Evolutionary conservation across 257 asterid species (phyloP), one percentile per base, ranked within the genome.

Genomic region (Coffea canephora): DNA sequence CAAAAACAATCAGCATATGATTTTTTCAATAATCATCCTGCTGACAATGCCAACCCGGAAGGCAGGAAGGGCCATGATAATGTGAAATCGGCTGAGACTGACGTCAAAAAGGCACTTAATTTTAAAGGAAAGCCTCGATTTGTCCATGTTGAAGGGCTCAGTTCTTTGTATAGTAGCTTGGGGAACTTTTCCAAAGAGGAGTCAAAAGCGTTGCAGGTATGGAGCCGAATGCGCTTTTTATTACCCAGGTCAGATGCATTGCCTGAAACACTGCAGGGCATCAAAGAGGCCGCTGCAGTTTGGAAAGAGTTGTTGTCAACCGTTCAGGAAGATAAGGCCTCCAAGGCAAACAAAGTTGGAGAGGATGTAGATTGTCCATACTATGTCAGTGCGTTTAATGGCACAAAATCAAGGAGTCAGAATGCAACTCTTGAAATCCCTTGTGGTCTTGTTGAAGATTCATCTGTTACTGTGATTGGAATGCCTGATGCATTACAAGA

Each of bases 391-490:
- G 80, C 85, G 8, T 73, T 77, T 74, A 87, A 83, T 85, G 75
- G 75, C 23, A 55, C 86, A 3, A 70, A 61, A 55, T 79, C 21
- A 73, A 77, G 74, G 86, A 85, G 80, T 52, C 84, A 79, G 74
- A 78, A 82, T 75, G 79, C 5, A 11, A 52, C 76, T 79, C 83
- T 93, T 25, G 86, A 83, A 75, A 88, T 92, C 76, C 99, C 99
- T 1, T 95, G 98, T 83, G 99, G 99, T 77, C 84, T 95, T 43
- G 90, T 93, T 18, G 93, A 89, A 84, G 99, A 86, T 79, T 95
- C 98, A 31, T 91, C 98, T 65, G 86, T 93, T 88, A 90, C 96
- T 61, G 88, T 95, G 73, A 92, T 95, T 59, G 98, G 98, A 78
- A 85, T 89, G 65, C 98, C 99, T 43, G 86, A 89, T 75, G 84